Base-by-base conservation (phyloP, 495 filamentous ascomycete genomes). In the Physcia stellaris region DNA sequence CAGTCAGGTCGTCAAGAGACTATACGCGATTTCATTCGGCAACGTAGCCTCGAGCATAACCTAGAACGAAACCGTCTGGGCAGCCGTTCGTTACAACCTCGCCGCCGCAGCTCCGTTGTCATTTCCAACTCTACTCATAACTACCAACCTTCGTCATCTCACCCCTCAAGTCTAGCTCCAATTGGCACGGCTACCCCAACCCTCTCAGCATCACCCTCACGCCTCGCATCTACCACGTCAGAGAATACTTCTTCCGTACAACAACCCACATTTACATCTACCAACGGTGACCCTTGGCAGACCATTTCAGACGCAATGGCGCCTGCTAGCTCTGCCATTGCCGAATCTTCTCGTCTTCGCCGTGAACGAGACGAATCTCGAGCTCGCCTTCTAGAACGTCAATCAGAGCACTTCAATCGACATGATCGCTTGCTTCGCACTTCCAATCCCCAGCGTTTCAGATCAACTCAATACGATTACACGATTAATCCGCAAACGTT, bases 31-130 rank as follows among this genome's bases (percentile, higher is more conserved):
- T 40, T 45, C 24, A 50, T 57, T 40, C 60, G 55, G n/a, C 57
- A 56, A 23, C 46, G 41, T 19, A 52, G 62, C 30, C 28, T 49
- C 28, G 45, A 41, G n/a, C n/a, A n/a, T n/a, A n/a, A n/a, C n/a
- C n/a, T n/a, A n/a, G 27, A 61, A 50, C 23, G 39, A 39, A 37
- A 41, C 15, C 46, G 45, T 24, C 12, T 46, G 34, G 32, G 36
- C 21, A 53, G 61, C 18, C 56, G 59, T 10, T 46, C 50, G 11
- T 60, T 51, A 37, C 57, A 57, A 28, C 53, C 58, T n/a, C 54
- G 63, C 39, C 66, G 64, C 12, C 63, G 56, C 30, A 55, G 51
- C 29, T 66, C 68, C n/a, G 52, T 66, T 16, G 54, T 70, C 29
- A 52, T 64, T 21, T 60, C 67, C 4, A 64, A 66, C 23, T 53